Evolutionary conservation across 257 asterid species (phyloP).

Genomic region (Ocimum tenuiflorum): DNA sequence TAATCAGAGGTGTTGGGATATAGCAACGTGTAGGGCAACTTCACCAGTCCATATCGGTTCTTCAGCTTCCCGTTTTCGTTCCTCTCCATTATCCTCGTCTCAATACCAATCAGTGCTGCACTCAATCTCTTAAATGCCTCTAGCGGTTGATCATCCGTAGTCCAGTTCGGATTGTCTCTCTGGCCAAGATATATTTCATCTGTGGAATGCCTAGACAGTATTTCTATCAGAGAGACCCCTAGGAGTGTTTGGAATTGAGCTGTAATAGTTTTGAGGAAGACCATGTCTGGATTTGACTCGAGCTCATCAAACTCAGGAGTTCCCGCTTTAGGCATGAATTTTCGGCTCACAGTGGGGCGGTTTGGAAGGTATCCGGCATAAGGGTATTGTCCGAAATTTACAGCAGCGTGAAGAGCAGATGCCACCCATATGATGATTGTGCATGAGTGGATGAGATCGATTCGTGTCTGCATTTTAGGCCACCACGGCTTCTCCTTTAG

Average conservation of each 20-base stretch:
- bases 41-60: conserved; percentile 55
- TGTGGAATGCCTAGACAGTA: conserved; percentile 57
- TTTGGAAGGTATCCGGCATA: conserved; percentile 79
- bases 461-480: conserved; percentile 52
- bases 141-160: conserved; percentile 26
- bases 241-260: conserved; percentile 64
- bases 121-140: conserved; percentile 50
- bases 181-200: conserved; percentile 75
- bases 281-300: conserved; percentile 43
- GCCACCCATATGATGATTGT: conserved; percentile 69
- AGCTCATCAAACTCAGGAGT: conserved; percentile 52
- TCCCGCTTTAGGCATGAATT: conserved; percentile 56
- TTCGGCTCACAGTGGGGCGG: conserved; percentile 67
- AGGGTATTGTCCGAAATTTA: conserved; percentile 69
- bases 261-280: conserved; percentile 60
- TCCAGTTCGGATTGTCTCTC: conserved; percentile 53
- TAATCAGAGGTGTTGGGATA: conserved; percentile 42
- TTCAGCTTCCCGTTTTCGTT: conserved; percentile 20
- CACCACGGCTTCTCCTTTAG: conserved; percentile 61
- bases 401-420: conserved; percentile 87
- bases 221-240: conserved; percentile 63
- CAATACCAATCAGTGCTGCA: conserved; percentile 32
- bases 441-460: conserved; percentile 48
- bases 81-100: conserved; percentile 32
- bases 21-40: conserved; percentile 47